These are phyloP conservation scores for Colletotrichum liriopes DNA, from an alignment of 2,329 filamentous ascomycete genomes.

Conservation along the genomic window DNA sequence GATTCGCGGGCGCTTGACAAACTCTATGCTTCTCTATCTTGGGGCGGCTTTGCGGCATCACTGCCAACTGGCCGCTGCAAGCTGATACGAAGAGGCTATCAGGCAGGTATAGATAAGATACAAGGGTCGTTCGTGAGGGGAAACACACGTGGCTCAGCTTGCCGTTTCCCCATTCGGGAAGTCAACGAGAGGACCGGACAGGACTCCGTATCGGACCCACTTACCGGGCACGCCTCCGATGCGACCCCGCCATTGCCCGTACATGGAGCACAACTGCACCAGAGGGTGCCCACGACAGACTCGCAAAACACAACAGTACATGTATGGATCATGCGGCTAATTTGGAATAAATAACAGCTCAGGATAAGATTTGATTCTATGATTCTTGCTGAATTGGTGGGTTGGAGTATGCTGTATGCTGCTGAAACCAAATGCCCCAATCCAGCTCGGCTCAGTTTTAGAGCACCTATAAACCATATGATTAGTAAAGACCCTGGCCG, in stretches of 20 bases:
- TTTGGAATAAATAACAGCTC: background rate
- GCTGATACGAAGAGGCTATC: background rate
- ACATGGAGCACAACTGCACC: background rate
- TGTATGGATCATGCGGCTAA: too few species aligned
- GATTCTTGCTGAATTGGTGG: background rate
- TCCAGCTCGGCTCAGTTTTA: background rate
- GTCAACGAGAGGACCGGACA: slow-evolving; percentile 25
- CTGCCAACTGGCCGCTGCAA: slow-evolving; percentile 3
- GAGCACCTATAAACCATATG: too few species aligned
- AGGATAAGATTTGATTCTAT: background rate
- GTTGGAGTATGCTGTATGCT: too few species aligned
- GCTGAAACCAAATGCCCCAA: background rate
- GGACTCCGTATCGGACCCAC: slow-evolving; percentile 36
- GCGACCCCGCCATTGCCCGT: slow-evolving; percentile 17
- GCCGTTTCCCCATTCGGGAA: slow-evolving; percentile 8
- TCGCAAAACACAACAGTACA: background rate
- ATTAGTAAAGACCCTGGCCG: background rate
- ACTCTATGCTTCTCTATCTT: slow-evolving; percentile 1
- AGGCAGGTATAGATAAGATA: slow-evolving; percentile 27
- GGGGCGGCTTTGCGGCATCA: background rate
- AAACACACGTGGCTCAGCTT: slow-evolving; percentile 8
- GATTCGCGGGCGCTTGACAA: slow-evolving; percentile 2
- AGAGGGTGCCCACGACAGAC: background rate
- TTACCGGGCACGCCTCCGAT: slow-evolving; percentile 40
- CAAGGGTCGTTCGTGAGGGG: slow-evolving; percentile 6